Evolutionary conservation across 768 basidiomycete genomes (phyloP).

Genomic region (Chlorophyllum brunneum): DNA sequence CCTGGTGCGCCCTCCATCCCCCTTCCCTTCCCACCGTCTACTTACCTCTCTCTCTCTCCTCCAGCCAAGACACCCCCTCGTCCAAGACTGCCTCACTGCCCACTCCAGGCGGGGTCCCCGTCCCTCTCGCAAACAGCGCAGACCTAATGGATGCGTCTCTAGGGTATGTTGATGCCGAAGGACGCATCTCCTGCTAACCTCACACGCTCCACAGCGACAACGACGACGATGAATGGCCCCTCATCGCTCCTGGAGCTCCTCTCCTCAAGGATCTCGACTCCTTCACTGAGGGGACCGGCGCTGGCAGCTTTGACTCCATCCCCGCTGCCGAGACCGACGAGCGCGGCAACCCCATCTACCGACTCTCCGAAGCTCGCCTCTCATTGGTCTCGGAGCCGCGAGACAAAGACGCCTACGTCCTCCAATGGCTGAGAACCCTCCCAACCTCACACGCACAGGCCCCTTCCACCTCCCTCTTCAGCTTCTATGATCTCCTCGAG

Average conservation of each 20-base stretch:
- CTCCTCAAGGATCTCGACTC: slow-evolving; percentile 52
- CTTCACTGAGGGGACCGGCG: slow-evolving; percentile 55
- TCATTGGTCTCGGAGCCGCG: slow-evolving; percentile 24
- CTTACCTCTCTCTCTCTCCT: neutral
- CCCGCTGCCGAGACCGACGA: slow-evolving; percentile 33
- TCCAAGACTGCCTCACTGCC: slow-evolving; percentile 30
- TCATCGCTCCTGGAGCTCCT: slow-evolving; percentile 40
- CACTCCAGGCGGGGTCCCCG: slow-evolving; percentile 22
- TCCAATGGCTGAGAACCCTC: slow-evolving; percentile 35
- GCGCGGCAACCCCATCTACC: slow-evolving; percentile 29
- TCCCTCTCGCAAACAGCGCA: slow-evolving; percentile 13
- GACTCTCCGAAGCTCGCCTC: slow-evolving; percentile 18
- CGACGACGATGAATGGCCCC: slow-evolving; percentile 17
- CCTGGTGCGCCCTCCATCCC: slow-evolving; percentile 8
- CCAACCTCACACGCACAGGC: neutral
- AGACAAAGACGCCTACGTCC: slow-evolving; percentile 21
- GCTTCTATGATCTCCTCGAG: slow-evolving; percentile 29
- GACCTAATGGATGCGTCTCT: slow-evolving; percentile 9
- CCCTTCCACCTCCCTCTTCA: slow-evolving; percentile 4
- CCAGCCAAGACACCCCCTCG: slow-evolving; percentile 29
- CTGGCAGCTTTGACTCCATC: slow-evolving; percentile 49
- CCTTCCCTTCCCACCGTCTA: neutral
- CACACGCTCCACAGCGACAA: slow-evolving; percentile 8
- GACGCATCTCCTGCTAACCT: slow-evolving; percentile 12
- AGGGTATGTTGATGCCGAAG: slow-evolving; percentile 13